A percentile compares a stretch with the other conserved stretches of the same genome.
Conservation (phyloP, 192 early-diverging fungal genomes). For the Linnemannia zychae region DNA sequence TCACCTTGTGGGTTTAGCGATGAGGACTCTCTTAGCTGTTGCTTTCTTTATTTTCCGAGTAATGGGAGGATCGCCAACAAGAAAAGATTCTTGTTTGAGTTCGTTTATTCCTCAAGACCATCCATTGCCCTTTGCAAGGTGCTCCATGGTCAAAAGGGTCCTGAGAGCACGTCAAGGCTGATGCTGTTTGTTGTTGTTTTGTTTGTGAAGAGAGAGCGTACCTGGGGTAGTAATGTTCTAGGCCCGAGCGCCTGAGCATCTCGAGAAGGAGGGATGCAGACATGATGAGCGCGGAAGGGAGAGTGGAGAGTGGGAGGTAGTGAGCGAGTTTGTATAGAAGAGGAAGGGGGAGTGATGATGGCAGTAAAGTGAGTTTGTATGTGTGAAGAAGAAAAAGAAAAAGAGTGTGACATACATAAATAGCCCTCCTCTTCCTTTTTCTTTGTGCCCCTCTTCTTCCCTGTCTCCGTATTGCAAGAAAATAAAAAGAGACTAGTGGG, state of each 20-base stretch:
- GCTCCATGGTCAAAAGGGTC: slow-evolving; percentile 2
- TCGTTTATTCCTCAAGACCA: neutral
- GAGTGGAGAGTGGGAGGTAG: neutral
- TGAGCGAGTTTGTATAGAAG: neutral
- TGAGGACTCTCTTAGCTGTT: neutral
- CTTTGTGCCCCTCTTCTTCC: neutral
- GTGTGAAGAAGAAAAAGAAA: neutral
- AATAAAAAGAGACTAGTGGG: too few relatives aligned
- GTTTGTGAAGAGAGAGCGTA: slow-evolving; percentile 17
- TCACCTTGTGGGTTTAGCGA: neutral
- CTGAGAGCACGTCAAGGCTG: neutral
- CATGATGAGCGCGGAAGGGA: slow-evolving; percentile 32
- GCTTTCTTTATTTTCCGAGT: neutral
- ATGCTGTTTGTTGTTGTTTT: neutral
- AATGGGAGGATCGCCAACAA: neutral
- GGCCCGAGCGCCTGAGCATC: slow-evolving; percentile 73
- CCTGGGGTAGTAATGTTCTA: slow-evolving; percentile 74
- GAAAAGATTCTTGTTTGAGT: neutral
- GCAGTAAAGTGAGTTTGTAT: neutral
- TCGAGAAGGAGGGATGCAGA: slow-evolving; percentile 69
- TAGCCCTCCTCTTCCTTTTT: neutral
- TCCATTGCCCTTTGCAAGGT: neutral
- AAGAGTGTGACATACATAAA: neutral
- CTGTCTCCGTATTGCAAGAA: too few relatives aligned
- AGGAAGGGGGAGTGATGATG: slow-evolving; percentile 5